Base-by-base conservation (phyloP, 495 filamentous ascomycete genomes). In the Penicillium silybi region DNA sequence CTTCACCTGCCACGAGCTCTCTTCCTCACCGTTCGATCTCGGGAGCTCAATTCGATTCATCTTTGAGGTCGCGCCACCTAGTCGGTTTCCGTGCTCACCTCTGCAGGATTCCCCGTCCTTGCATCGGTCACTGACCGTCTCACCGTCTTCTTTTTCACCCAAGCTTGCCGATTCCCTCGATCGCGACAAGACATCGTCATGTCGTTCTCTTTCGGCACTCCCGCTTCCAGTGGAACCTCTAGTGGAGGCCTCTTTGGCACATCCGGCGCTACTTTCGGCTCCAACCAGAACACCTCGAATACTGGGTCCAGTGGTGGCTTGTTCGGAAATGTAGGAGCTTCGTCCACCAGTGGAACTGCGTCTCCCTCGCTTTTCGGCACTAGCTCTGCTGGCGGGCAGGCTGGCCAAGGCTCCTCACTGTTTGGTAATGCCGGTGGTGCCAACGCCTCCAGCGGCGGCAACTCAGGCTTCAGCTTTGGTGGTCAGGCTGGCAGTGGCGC, bases 291-390 rank as follows among this genome's bases (percentile, higher is more conserved):
- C 46, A 59, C 6, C 32, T 54, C 69, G 26, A 64, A 61, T 48
- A 48, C 64, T 23, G 59, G 58, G 20, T 57, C 70, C n/a, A 51
- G 65, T 32, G 63, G 65, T 48, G 59, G 63, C 40, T 54, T 77
- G 29, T 77, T 77, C 62, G 74, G 74, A 46, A 77, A 74, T 62
- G 64, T 69, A 62, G 72, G 69, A 64, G 71, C 67, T 59, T 54
- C 68, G 42, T 59, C 72, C 29, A 58, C 57, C 19, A 52, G 57
- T 51, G 67, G 68, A 26, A 60, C 41, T 50, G 54, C 69, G 27
- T 46, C 67, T 17, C 57, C 73, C 38, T 66, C 71, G 39, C 40
- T 63, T 3, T 74, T 74, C 63, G 73, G 71, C 50, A 44, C 59
- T 18, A 48, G 47, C 17, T 40, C 65, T 41, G 56, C 61, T 7